phyloP scores from a whole-genome alignment of 805 yeast genomes.

The Wickerhamiella siamensis region DNA sequence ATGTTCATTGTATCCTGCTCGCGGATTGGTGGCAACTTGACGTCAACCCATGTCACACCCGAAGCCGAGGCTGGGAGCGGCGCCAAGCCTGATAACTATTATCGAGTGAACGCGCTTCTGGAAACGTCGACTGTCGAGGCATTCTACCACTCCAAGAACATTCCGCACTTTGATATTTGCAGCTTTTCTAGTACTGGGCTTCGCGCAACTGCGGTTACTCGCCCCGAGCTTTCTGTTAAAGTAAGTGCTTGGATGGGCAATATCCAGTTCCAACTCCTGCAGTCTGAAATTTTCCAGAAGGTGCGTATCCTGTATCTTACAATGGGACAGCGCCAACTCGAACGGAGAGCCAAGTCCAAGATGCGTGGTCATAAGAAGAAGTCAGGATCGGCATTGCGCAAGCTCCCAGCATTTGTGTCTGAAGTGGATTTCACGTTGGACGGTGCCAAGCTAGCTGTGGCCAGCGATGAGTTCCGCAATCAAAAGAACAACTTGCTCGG shows the following conservation, averaged over 20 bases:
- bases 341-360: not conserved
- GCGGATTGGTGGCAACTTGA: constrained; percentile 21
- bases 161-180: constrained; percentile 20
- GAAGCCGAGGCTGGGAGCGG: not conserved
- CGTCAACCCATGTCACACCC: constrained; percentile 18
- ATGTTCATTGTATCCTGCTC: constrained; percentile 25
- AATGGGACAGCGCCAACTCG: constrained; percentile 5
- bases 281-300: constrained; percentile 23
- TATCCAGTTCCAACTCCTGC: constrained; percentile 19
- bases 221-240: constrained; percentile 21
- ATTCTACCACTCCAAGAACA: constrained; percentile 22
- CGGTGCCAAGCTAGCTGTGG: constrained; percentile 11
- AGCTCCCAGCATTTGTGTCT: constrained; percentile 16
- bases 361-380: not conserved
- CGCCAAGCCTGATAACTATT: constrained; percentile 4
- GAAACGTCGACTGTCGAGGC: constrained; percentile 9
- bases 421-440: constrained; percentile 5
- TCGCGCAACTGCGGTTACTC: constrained; percentile 17
- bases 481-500: constrained; percentile 16
- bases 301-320: constrained; percentile 17
- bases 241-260: constrained; percentile 16
- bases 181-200: constrained; percentile 16
- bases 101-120: constrained; percentile 9
- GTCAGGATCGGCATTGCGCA: constrained; percentile 8
- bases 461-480: constrained; percentile 16